These are phyloP conservation scores for Lentinula boryana DNA, from an alignment of 768 basidiomycete genomes.

Conservation along the genomic window DNA sequence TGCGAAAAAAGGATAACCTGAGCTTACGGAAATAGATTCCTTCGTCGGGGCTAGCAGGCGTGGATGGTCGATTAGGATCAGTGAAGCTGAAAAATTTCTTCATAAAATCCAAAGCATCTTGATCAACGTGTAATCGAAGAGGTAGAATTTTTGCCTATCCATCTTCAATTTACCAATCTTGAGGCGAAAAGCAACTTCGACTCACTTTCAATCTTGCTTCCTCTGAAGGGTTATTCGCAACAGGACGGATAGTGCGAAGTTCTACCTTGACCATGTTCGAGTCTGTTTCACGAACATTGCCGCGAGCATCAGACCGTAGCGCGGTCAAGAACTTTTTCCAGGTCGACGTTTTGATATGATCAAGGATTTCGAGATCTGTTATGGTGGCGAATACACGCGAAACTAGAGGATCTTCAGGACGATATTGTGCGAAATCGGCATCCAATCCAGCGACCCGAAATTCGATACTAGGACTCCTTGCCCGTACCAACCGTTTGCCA, in stretches of 20 bases:
- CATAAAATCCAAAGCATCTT: slow-evolving; percentile 96
- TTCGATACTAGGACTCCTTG: slow-evolving; percentile 79
- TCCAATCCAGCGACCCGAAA: slow-evolving; percentile 62
- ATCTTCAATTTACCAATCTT: background rate
- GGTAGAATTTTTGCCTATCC: slow-evolving; percentile 84
- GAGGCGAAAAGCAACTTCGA: slow-evolving; percentile 10
- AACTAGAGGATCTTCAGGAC: slow-evolving; percentile 46
- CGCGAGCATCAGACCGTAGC: slow-evolving; percentile 76
- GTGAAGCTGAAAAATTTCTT: slow-evolving; percentile 95
- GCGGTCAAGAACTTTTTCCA: slow-evolving; percentile 97
- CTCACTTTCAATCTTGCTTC: slow-evolving; percentile 76
- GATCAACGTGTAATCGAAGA: slow-evolving; percentile 89
- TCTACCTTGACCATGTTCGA: slow-evolving; percentile 94
- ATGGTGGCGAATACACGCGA: slow-evolving; percentile 66
- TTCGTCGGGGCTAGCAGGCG: slow-evolving; percentile 30
- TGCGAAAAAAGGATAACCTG: background rate
- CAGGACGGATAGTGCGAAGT: slow-evolving; percentile 67
- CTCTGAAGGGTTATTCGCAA: slow-evolving; percentile 57
- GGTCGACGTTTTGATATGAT: slow-evolving; percentile 97
- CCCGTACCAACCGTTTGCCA: slow-evolving; percentile 61
- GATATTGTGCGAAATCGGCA: slow-evolving; percentile 64
- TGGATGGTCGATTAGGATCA: slow-evolving; percentile 40
- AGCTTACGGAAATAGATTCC: slow-evolving; percentile 73
- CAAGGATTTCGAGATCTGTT: slow-evolving; percentile 80
- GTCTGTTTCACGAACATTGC: slow-evolving; percentile 84